Evolutionary conservation across 257 asterid genomes (phyloP).

Genomic region (Salvia rosmarinus): DNA sequence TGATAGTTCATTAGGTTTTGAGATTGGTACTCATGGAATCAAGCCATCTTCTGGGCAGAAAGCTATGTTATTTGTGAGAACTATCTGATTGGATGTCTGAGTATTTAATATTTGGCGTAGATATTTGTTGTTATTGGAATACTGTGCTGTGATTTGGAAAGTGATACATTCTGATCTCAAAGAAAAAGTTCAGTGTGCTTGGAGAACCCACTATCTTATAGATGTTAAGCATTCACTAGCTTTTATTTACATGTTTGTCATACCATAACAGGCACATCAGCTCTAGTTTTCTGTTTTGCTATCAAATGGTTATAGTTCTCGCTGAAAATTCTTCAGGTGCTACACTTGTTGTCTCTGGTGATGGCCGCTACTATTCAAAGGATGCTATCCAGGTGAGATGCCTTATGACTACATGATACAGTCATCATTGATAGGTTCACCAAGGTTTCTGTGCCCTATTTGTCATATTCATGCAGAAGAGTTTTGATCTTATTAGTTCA

Average conservation of each 20-base stretch:
- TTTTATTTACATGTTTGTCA: conserved; percentile 2
- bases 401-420: conserved; percentile 26
- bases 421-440: not conserved
- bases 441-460: conserved; percentile 11
- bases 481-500: conserved; percentile 18
- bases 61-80: not conserved
- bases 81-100: conserved; percentile 7
- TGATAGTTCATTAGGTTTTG: not conserved
- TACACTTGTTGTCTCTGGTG: conserved; percentile 98
- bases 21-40: not conserved
- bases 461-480: not conserved
- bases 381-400: conserved; percentile 82
- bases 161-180: not conserved
- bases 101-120: not conserved
- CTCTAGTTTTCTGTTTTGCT: conserved; percentile 11
- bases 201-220: conserved; percentile 8
- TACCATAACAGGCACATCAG: conserved; percentile 16
- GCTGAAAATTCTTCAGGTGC: conserved; percentile 62
- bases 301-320: conserved; percentile 25
- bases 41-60: not conserved
- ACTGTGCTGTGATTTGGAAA: conserved; percentile 3
- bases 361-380: conserved; percentile 94
- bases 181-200: not conserved
- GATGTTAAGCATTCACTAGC: not conserved
- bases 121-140: not conserved